Conservation (phyloP, 1,284 basidiomycete species). For the Pholiota adiposa region DNA sequence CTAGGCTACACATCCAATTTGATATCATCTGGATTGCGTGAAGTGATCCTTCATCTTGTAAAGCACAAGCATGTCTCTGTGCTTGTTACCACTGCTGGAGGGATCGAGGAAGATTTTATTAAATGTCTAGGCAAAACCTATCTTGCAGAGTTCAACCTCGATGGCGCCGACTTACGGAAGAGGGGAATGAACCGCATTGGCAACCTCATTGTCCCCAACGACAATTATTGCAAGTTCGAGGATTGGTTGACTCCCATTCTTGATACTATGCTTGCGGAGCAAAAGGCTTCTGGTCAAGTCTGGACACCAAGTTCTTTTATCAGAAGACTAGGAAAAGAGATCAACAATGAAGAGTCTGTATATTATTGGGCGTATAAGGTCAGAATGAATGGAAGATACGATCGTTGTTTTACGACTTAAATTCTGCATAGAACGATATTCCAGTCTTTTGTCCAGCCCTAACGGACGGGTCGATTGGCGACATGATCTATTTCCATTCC, state of each 20-base stretch:
- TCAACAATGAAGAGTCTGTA: conserved; percentile 95
- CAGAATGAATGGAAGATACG: conserved; percentile 40
- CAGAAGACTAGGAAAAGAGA: conserved; percentile 90
- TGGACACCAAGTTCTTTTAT: conserved; percentile 98
- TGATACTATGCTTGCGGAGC: conserved; percentile 90
- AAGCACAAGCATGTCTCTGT: conserved; percentile 92
- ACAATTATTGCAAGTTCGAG: conserved; percentile 99
- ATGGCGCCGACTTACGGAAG: conserved; percentile 86
- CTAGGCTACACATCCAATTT: conserved; percentile 99
- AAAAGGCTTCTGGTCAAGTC: conserved; percentile 69
- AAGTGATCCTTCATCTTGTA: conserved; percentile 92
- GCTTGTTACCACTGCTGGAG: conserved; percentile 97
- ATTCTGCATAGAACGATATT: conserved; percentile 82
- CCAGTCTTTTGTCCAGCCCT: conserved; percentile 99
- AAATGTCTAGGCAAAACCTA: conserved; percentile 98
- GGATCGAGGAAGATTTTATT: conserved; percentile 99
- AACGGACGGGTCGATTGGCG: conserved; percentile 97
- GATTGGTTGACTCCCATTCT: conserved; percentile 98
- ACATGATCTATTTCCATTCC: conserved; percentile 99
- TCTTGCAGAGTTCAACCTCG: conserved; percentile 91
- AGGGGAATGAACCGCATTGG: conserved; percentile 97
- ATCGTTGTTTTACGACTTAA: conserved; percentile 14
- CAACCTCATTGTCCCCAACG: conserved; percentile 97
- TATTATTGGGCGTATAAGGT: conserved; percentile 99
- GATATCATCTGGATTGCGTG: conserved; percentile 96